phyloP scores from a whole-genome alignment of 2,329 filamentous ascomycete species.

The Talaromyces albobiverticillius region DNA sequence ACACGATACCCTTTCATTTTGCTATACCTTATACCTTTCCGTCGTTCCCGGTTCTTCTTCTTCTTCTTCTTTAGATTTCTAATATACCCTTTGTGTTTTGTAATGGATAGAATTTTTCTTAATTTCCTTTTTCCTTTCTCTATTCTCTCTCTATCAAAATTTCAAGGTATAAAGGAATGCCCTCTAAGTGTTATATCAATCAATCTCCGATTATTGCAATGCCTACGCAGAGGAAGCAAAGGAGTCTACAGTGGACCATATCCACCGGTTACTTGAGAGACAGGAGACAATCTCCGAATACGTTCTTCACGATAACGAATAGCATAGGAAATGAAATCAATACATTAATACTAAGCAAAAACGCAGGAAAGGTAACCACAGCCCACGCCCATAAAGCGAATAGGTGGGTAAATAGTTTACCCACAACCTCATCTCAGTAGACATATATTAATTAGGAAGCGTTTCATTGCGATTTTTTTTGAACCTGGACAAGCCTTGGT shows the following conservation, averaged over 20 bases:
- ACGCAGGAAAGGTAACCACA: neutral
- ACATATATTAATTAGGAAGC: neutral
- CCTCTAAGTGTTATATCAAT: too few relatives aligned
- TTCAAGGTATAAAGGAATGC: too few relatives aligned
- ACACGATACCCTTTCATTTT: slow-evolving; percentile 8
- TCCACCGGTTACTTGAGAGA: too few relatives aligned
- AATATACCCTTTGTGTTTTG: slow-evolving; percentile 5
- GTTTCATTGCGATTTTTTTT: neutral
- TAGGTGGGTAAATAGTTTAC: neutral
- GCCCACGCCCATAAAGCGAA: neutral
- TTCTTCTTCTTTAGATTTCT: neutral
- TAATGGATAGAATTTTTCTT: too few relatives aligned
- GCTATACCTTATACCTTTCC: neutral
- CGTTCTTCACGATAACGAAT: too few relatives aligned
- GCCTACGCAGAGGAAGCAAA: too few relatives aligned
- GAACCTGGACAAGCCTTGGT: neutral
- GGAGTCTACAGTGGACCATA: too few relatives aligned
- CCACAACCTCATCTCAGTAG: neutral
- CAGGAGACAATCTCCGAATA: too few relatives aligned
- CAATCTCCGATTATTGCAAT: too few relatives aligned
- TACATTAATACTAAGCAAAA: neutral
- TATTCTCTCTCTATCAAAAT: too few relatives aligned
- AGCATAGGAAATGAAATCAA: neutral
- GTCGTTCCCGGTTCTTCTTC: too few relatives aligned
- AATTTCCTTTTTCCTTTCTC: too few relatives aligned